A percentile compares a stretch with the other conserved stretches of the same genome.
Evolutionary conservation across 2,329 filamentous ascomycete species (phyloP).

Genomic region (Aureobasidium sp.): DNA sequence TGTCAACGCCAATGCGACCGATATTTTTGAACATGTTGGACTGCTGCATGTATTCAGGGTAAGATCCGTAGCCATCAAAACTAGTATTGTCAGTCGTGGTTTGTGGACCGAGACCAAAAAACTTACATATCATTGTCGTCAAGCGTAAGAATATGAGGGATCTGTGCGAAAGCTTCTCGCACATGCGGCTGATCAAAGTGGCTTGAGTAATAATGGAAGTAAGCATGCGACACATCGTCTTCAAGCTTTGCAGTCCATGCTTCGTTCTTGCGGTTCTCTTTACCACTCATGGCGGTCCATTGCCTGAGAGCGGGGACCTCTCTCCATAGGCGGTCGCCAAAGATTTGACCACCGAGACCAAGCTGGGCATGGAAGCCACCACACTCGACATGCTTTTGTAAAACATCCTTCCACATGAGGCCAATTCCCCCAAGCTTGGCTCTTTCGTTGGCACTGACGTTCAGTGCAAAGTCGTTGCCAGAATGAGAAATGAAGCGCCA

Average conservation of each 20-base stretch:
- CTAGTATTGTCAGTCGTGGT: slow-evolving; percentile 38
- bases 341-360: slow-evolving; percentile 89
- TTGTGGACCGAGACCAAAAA: not conserved
- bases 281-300: slow-evolving; percentile 88
- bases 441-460: slow-evolving; percentile 79
- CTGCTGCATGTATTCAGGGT: slow-evolving; percentile 96
- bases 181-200: slow-evolving; percentile 96
- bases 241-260: slow-evolving; percentile 92
- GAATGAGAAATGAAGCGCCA: slow-evolving; percentile 97
- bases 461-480: slow-evolving; percentile 88
- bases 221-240: slow-evolving; percentile 90
- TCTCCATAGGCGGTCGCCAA: slow-evolving; percentile 91
- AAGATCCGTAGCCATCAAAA: slow-evolving; percentile 95
- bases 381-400: slow-evolving; percentile 95
- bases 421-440: slow-evolving; percentile 80
- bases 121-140: slow-evolving; percentile 98
- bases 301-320: slow-evolving; percentile 90
- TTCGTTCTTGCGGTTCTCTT: slow-evolving; percentile 84
- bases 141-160: slow-evolving; percentile 85
- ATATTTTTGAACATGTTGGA: slow-evolving; percentile 98
- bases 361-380: slow-evolving; percentile 93
- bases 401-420: slow-evolving; percentile 98
- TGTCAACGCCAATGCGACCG: slow-evolving; percentile 87
- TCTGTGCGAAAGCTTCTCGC: slow-evolving; percentile 92
- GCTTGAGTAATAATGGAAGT: slow-evolving; percentile 98